A percentile compares a stretch with the other conserved stretches of the same genome.
These are phyloP conservation scores for Cladosporium cucumerinum DNA, from an alignment of 2,329 filamentous ascomycete genomes.

Conservation along the genomic window DNA sequence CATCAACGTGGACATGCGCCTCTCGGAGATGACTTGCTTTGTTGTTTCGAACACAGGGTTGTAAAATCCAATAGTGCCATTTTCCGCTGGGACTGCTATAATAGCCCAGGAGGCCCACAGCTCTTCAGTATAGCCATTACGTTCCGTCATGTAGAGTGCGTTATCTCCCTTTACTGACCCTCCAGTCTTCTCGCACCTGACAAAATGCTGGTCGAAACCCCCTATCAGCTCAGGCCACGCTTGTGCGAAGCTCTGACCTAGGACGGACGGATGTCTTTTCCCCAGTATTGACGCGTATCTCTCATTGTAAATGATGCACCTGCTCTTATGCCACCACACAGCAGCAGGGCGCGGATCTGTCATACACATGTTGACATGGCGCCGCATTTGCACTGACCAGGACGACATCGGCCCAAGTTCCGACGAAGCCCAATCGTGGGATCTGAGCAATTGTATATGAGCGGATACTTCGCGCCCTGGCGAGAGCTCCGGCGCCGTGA, in stretches of 20 bases:
- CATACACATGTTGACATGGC: slow-evolving; percentile 22
- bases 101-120: slow-evolving; percentile 63
- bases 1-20: slow-evolving; percentile 73
- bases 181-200: slow-evolving; percentile 17
- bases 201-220: slow-evolving; percentile 13
- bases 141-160: slow-evolving; percentile 18
- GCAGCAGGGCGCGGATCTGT: slow-evolving; percentile 20
- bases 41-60: slow-evolving; percentile 82
- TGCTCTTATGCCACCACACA: slow-evolving; percentile 28
- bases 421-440: slow-evolving; percentile 21
- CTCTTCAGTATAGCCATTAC: slow-evolving; percentile 19
- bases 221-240: slow-evolving; percentile 21
- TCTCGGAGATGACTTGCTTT: slow-evolving; percentile 70
- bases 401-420: slow-evolving; percentile 20
- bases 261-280: slow-evolving; percentile 24
- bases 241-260: slow-evolving; percentile 20
- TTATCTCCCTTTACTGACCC: slow-evolving; percentile 17
- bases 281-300: slow-evolving; percentile 34
- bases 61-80: slow-evolving; percentile 72
- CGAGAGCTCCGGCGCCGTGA: not conserved
- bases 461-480: not conserved
- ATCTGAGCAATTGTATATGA: slow-evolving; percentile 18
- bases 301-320: slow-evolving; percentile 39
- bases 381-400: slow-evolving; percentile 20
- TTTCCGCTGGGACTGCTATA: slow-evolving; percentile 69